These are phyloP conservation scores for Drechmeria coniospora DNA, from an alignment of 2,329 filamentous ascomycete species.

Conservation along the genomic window DNA sequence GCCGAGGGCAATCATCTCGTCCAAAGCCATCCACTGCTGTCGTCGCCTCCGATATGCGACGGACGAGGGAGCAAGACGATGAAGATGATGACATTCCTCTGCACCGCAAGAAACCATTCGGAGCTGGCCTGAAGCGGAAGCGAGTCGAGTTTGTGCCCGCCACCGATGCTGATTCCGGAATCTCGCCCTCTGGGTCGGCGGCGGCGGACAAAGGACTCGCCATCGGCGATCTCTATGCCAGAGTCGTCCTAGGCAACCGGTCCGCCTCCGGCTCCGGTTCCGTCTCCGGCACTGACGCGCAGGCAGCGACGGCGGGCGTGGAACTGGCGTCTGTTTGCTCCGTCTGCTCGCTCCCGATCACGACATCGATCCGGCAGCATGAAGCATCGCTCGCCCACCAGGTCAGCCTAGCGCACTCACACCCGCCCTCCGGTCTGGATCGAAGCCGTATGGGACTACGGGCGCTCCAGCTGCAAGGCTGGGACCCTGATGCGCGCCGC, in stretches of 20 bases:
- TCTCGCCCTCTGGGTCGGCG: conserved; percentile 9
- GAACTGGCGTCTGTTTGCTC: conserved; percentile 12
- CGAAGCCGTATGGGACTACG: conserved; percentile 53
- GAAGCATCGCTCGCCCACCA: conserved; percentile 55
- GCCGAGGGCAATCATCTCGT: too few species aligned
- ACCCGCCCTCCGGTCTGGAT: conserved; percentile 58
- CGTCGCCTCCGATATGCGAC: conserved; percentile 9
- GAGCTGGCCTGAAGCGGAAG: conserved; percentile 38
- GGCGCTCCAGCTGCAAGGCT: conserved; percentile 52
- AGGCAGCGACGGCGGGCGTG: conserved; percentile 1
- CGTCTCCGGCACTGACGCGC: conserved; percentile 4
- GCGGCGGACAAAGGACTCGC: conserved; percentile 11
- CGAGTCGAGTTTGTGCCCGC: conserved; percentile 43
- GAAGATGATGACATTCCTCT: conserved; percentile 28
- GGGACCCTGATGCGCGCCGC: conserved; percentile 55
- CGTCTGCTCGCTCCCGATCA: conserved; percentile 20
- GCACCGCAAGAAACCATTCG: conserved; percentile 37
- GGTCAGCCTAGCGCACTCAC: conserved; percentile 50
- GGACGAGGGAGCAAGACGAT: conserved; percentile 17
- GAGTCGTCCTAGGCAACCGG: conserved; percentile 43
- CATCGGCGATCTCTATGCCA: conserved; percentile 48
- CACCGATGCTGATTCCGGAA: conserved; percentile 20
- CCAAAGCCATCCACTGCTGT: not conserved
- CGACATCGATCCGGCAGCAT: conserved; percentile 25
- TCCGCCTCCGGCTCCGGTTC: conserved; percentile 4